phyloP scores from a whole-genome alignment of 192 early-diverging fungal genomes.

The Coemansia reversa region DNA sequence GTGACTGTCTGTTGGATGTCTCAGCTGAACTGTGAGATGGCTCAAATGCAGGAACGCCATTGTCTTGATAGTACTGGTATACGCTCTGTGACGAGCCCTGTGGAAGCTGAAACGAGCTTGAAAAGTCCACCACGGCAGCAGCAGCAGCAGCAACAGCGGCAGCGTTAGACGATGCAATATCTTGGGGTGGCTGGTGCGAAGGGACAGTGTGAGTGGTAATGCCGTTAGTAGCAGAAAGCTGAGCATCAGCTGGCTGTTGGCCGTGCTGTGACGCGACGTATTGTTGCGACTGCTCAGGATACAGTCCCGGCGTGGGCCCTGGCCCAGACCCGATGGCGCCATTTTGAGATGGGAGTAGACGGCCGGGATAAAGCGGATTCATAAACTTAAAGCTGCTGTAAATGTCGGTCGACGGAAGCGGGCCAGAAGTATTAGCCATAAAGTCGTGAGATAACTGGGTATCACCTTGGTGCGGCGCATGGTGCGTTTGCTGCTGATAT shows the following conservation, averaged over 20 bases:
- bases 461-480: conserved; percentile 5
- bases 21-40: conserved; percentile 9
- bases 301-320: conserved; percentile 10
- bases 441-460: conserved; percentile 31
- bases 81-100: conserved; percentile 18
- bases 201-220: conserved; percentile 23
- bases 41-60: conserved; percentile 18
- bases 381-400: conserved; percentile 51
- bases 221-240: neutral
- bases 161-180: conserved; percentile 9
- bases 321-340: conserved; percentile 10
- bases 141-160: conserved; percentile 19
- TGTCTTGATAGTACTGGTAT: conserved; percentile 44
- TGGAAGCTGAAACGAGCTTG: conserved; percentile 43
- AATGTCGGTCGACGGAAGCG: conserved; percentile 33
- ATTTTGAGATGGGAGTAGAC: conserved; percentile 28
- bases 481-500: conserved; percentile 16
- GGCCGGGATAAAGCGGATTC: conserved; percentile 42
- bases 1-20: conserved; percentile 27
- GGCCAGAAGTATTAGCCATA: conserved; percentile 16
- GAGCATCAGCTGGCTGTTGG: conserved; percentile 9
- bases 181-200: conserved; percentile 26
- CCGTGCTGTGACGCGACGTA: conserved; percentile 23
- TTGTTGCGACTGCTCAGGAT: conserved; percentile 15
- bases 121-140: conserved; percentile 36